Evolutionary conservation across 140 eudicot species (phyloP).

Genomic region (Anethum foeniculum): DNA sequence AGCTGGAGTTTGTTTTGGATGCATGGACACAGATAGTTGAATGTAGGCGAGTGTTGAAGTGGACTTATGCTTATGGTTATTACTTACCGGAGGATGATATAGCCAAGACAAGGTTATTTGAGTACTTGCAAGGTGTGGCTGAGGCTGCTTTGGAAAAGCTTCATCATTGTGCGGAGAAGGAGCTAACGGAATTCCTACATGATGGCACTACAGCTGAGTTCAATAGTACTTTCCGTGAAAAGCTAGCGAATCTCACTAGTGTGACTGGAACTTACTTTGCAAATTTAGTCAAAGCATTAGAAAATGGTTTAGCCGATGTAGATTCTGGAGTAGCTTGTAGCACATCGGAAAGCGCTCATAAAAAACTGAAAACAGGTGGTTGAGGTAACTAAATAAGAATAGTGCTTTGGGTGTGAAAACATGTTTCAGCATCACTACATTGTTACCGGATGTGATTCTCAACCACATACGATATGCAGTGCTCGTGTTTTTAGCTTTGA

Average conservation of each 20-base stretch:
- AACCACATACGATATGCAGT: slow-evolving; percentile 11
- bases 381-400: background rate
- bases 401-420: background rate
- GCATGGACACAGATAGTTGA: slow-evolving; percentile 94
- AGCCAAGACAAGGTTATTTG: slow-evolving; percentile 53
- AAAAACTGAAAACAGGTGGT: background rate
- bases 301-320: slow-evolving; percentile 74
- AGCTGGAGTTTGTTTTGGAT: slow-evolving; percentile 55
- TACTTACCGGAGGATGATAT: slow-evolving; percentile 55
- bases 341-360: background rate
- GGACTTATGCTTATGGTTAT: slow-evolving; percentile 89
- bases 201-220: slow-evolving; percentile 29
- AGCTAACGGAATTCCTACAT: background rate
- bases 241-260: slow-evolving; percentile 64
- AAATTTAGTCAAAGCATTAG: slow-evolving; percentile 72
- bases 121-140: slow-evolving; percentile 16
- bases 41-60: slow-evolving; percentile 79
- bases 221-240: slow-evolving; percentile 40
- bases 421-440: background rate
- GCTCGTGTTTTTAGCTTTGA: background rate
- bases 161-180: slow-evolving; percentile 14
- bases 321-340: slow-evolving; percentile 20
- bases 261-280: slow-evolving; percentile 75
- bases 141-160: slow-evolving; percentile 13
- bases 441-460: background rate